Evolutionary conservation across 306 rosid genomes (phyloP).

Genomic region (Begonia masoniana): DNA sequence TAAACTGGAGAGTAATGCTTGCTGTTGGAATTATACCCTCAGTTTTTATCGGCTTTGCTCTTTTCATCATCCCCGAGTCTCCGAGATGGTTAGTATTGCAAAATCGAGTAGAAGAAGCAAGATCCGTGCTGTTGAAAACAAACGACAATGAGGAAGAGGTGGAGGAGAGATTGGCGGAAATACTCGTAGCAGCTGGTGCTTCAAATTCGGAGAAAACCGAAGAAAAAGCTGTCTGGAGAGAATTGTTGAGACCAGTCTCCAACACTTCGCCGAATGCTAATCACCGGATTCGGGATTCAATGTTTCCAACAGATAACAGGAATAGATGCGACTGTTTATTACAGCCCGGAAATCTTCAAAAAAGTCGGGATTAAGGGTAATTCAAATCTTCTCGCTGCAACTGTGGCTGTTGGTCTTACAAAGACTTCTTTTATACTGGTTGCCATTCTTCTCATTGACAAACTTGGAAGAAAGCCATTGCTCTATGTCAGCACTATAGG

Average conservation of each 20-base stretch:
- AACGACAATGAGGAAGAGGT: slow-evolving; percentile 66
- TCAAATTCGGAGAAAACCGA: slow-evolving; percentile 33
- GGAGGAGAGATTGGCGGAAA: slow-evolving; percentile 82
- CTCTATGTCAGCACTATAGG: slow-evolving; percentile 79
- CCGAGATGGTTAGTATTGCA: slow-evolving; percentile 83
- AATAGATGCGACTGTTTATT: slow-evolving; percentile 87
- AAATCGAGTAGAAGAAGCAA: slow-evolving; percentile 72
- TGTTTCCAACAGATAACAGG: slow-evolving; percentile 98
- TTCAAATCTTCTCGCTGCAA: slow-evolving; percentile 62
- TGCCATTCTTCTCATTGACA: slow-evolving; percentile 67
- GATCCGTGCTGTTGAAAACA: slow-evolving; percentile 64
- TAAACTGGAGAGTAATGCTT: slow-evolving; percentile 88
- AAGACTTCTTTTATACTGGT: slow-evolving; percentile 71
- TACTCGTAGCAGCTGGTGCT: slow-evolving; percentile 53
- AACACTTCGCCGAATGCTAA: slow-evolving; percentile 55
- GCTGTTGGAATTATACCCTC: slow-evolving; percentile 82
- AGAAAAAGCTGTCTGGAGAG: slow-evolving; percentile 57
- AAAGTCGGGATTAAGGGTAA: slow-evolving; percentile 58
- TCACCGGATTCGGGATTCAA: slow-evolving; percentile 83
- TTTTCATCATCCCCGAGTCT: slow-evolving; percentile 77
- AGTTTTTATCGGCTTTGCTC: slow-evolving; percentile 77
- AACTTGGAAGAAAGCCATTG: slow-evolving; percentile 76
- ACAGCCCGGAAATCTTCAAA: slow-evolving; percentile 72
- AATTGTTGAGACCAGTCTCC: slow-evolving; percentile 68
- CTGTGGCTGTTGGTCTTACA: slow-evolving; percentile 76